Conservation (phyloP, 495 filamentous ascomycete species). For the Penicillium pancosmium region DNA sequence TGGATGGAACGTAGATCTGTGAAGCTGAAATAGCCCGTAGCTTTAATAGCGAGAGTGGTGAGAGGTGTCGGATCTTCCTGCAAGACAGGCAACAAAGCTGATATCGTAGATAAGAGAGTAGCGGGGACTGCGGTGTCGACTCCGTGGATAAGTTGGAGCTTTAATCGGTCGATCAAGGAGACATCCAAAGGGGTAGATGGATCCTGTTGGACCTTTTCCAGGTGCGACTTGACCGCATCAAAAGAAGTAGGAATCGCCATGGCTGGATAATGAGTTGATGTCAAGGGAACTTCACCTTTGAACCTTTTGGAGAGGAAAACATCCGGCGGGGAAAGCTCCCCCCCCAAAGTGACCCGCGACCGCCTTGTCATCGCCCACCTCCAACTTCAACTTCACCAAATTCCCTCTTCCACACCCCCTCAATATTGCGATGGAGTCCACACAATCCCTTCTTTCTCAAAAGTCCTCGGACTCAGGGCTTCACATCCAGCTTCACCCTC, state of each 20-base stretch:
- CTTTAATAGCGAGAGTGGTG: constrained; percentile 45
- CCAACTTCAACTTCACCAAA: neutral
- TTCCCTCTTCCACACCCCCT: constrained; percentile 10
- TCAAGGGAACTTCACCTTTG: no score
- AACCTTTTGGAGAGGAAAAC: neutral
- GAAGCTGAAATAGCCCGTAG: constrained; percentile 45
- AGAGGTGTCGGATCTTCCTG: constrained; percentile 56
- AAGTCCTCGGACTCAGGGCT: constrained; percentile 77
- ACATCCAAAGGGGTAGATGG: constrained; percentile 40
- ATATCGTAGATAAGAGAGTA: constrained; percentile 48
- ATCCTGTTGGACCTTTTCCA: constrained; percentile 39
- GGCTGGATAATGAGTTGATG: constrained; percentile 4
- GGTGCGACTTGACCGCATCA: constrained; percentile 39
- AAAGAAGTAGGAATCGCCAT: constrained; percentile 47
- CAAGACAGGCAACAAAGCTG: constrained; percentile 47
- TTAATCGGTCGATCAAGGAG: constrained; percentile 43
- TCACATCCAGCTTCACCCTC: constrained; percentile 84
- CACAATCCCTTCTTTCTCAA: constrained; percentile 59
- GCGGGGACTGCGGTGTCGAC: constrained; percentile 37
- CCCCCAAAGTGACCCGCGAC: constrained; percentile 1
- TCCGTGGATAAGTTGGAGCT: constrained; percentile 40
- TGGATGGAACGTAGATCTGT: constrained; percentile 45
- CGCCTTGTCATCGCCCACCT: neutral
- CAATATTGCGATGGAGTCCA: constrained; percentile 29
- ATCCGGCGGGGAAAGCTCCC: constrained; percentile 3